Percentiles rank a stretch among this genome's conserved stretches.
phyloP scores from a whole-genome alignment of 805 yeast genomes.

The Pichia eremophila region DNA sequence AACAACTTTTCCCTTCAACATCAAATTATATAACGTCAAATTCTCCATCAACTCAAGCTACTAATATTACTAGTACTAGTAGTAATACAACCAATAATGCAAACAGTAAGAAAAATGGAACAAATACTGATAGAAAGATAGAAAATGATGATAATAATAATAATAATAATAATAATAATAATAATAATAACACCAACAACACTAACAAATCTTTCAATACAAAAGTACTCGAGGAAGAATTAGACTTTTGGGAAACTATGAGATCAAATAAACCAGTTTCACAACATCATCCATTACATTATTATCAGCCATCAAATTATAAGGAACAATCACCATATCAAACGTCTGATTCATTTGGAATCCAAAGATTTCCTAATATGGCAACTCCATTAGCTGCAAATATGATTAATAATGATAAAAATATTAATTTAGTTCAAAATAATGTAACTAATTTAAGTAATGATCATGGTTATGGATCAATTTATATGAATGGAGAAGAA shows the following conservation, averaged over 20 bases:
- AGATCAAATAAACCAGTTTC: slow-evolving; percentile 42
- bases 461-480: slow-evolving; percentile 6
- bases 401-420: slow-evolving; percentile 1
- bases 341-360: slow-evolving; percentile 13
- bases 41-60: not conserved
- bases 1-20: slow-evolving; percentile 9
- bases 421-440: slow-evolving; percentile 3
- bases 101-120: not conserved
- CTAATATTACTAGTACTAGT: not conserved
- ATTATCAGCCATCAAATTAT: slow-evolving; percentile 20
- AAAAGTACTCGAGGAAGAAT: slow-evolving; percentile 52
- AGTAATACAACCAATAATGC: not conserved
- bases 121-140: not conserved
- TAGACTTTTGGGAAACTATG: slow-evolving; percentile 67
- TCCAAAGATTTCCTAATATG: slow-evolving; percentile 11
- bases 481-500: slow-evolving; percentile 7
- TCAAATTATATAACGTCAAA: not conserved
- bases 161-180: not conserved
- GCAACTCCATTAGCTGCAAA: slow-evolving; percentile 8
- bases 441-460: slow-evolving; percentile 3
- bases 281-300: slow-evolving; percentile 46
- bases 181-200: not conserved
- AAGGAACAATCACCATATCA: slow-evolving; percentile 13
- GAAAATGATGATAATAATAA: slow-evolving; percentile 5
- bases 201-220: slow-evolving; percentile 10